Evolutionary conservation across 306 rosid genomes (phyloP), one percentile per base, ranked within the genome.

Genomic region (Cucurbita pepo): DNA sequence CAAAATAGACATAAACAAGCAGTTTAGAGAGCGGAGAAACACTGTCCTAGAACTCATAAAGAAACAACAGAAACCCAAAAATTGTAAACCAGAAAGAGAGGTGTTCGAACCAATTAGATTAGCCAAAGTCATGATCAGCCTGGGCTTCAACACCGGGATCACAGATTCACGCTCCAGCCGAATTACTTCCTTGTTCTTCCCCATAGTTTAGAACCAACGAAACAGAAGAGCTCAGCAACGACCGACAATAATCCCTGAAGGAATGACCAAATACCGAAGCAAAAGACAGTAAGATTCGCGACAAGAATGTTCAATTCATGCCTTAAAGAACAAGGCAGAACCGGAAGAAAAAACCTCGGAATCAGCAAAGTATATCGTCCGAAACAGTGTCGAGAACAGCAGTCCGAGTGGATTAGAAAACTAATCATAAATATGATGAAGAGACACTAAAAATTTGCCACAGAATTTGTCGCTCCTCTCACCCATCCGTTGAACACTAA

Each of bases 101-200:
- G 69, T 47, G 51, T 11, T 63, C 25, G 34, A 77, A 92, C 97
- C 92, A 76, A 92, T 86, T 81, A 94, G 95, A 56, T 89, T 94
- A 40, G 95, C 94, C 89, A 90, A 77, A 22, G 88, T 71, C 97
- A 94, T 91, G 66, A 85, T 77, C 63, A 94, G 84, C 79, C 55
- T 89, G 7, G 97, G 97, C 84, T 94, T 94, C 67, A 94, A 74
- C 85, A 94, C 81, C 38, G 89, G 96, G 75, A 91, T 89, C 65
- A 89, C 99, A 61, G 97, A 82, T 80, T 94, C 97, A 10, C 97
- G 89, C 85, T 91, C 99, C 58, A 94, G 82, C 11, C 86, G 96
- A 78, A 94, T 87, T 10, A 87, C 71, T 6, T 90, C 97, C 55
- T 76, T 83, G 81, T 84, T 84, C 7, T 47, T 53, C 83, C 73